A percentile compares a stretch with the other conserved stretches of the same genome.
Conservation (phyloP, 2,329 filamentous ascomycete species). For the Pseudogymnoascus destructans region DNA sequence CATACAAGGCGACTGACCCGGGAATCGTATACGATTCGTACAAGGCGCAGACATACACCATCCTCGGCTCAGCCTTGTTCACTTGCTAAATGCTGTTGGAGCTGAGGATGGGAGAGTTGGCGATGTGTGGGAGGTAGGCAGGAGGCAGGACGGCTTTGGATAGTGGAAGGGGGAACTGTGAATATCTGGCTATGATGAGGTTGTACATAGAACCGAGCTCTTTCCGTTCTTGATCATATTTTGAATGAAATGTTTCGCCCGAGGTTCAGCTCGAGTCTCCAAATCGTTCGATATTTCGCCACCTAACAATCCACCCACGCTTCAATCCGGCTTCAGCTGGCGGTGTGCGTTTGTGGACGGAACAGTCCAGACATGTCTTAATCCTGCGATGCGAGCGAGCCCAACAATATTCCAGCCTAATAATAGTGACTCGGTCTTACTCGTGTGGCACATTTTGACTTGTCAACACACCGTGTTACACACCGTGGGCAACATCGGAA, state of each 20-base stretch:
- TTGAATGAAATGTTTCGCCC: background rate
- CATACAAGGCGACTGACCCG: constrained; percentile 32
- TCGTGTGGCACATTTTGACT: background rate
- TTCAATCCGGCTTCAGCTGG: background rate
- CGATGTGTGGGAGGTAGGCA: background rate
- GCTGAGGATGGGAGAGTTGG: constrained; percentile 11
- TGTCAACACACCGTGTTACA: background rate
- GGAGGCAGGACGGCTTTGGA: background rate
- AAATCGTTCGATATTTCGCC: background rate
- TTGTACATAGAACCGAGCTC: background rate
- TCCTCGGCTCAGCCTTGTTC: constrained; percentile 37
- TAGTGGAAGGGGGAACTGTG: background rate
- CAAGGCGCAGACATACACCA: constrained; percentile 30
- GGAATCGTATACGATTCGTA: constrained; percentile 34
- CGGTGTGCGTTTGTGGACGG: background rate
- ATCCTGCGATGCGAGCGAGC: background rate
- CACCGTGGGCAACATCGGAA: background rate
- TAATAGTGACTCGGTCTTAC: background rate
- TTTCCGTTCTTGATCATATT: background rate
- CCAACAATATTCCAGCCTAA: background rate
- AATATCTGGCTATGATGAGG: background rate
- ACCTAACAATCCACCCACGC: background rate
- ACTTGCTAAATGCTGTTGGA: constrained; percentile 28
- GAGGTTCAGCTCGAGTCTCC: background rate
- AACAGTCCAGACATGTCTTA: background rate